Conservation (phyloP, 306 rosid genomes). For the Cicer pinnatifidum region DNA sequence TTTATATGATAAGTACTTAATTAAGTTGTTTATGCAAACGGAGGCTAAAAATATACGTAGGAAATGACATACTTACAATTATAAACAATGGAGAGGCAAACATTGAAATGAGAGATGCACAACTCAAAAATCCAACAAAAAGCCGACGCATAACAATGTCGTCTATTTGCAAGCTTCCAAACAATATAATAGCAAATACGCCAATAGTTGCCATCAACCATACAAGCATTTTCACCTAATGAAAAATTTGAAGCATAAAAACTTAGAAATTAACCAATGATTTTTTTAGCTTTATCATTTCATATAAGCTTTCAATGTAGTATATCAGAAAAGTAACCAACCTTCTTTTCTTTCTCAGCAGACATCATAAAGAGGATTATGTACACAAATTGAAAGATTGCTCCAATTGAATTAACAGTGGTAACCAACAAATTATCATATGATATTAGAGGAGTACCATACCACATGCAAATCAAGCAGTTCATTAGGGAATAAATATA, state of each 20-base stretch:
- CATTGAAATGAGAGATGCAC: slow-evolving; percentile 86
- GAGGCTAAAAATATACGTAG: not conserved
- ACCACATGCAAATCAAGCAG: slow-evolving; percentile 87
- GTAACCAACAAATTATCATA: slow-evolving; percentile 64
- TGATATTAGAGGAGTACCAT: slow-evolving; percentile 81
- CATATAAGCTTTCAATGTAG: not conserved
- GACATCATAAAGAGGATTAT: slow-evolving; percentile 63
- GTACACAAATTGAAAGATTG: slow-evolving; percentile 82
- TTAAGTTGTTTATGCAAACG: too few species aligned
- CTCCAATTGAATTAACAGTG: slow-evolving; percentile 85
- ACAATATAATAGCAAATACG: slow-evolving; percentile 52
- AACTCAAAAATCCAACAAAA: slow-evolving; percentile 73
- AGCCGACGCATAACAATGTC: slow-evolving; percentile 49
- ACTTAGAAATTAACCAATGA: slow-evolving; percentile 33
- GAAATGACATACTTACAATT: slow-evolving; percentile 64
- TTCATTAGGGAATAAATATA: slow-evolving; percentile 81
- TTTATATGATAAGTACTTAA: too few species aligned
- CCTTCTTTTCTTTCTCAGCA: slow-evolving; percentile 74
- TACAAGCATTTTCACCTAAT: slow-evolving; percentile 66
- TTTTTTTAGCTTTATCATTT: slow-evolving; percentile 15
- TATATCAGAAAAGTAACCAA: slow-evolving; percentile 52
- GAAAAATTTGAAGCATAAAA: slow-evolving; percentile 35
- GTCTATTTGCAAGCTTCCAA: slow-evolving; percentile 71
- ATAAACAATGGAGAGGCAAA: slow-evolving; percentile 93
- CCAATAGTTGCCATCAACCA: slow-evolving; percentile 62